Evolutionary conservation across 345 rosid species (phyloP), one percentile per base, ranked within the genome.

Genomic region (Boechera stricta): DNA sequence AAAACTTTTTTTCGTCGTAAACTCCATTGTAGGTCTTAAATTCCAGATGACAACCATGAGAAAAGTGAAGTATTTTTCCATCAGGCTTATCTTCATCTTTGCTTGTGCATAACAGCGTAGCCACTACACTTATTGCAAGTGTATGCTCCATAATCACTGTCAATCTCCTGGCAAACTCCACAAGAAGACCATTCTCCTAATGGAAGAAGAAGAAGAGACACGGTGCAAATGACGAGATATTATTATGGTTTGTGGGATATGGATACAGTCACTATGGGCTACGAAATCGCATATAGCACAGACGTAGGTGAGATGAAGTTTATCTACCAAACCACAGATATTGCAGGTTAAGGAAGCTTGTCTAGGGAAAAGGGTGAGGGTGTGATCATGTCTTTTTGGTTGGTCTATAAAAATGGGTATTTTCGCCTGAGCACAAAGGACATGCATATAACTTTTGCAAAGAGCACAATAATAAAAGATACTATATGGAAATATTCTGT

Each of bases 31-130:
- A n/a, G 2, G 18, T 47, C 8, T 65, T 15, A 11, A 42, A 5
- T 13, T 1, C 42, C 9, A 70, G 2, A 31, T 44, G 38, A 70
- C 45, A 53, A 0, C 26, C 10, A 56, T 71, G 80, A 9, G 18
- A 53, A 9, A 59, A 67, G 18, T 67, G 81, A 21, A 36, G 0
- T 7, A 78, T 72, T 10, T 29, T 8, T 15, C 11, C 41, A 2
- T 71, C 64, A 2, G n/a, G 47, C 1, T 28, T 32, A 3, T 16
- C 10, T 0, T 5, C n/a, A 0, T 35, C 21, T n/a, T n/a, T 8
- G 9, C 65, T 3, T 45, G 60, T 78, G 81, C n/a, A n/a, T n/a
- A 36, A 63, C 73, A 10, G 3, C 28, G 7, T 51, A 78, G 11
- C 10, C 57, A 24, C 58, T 1, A 9, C 78, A 72, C 10, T 0